Evolutionary conservation across 257 asterid species (phyloP), one percentile per base, ranked within the genome.

Genomic region (Solanum acaule): DNA sequence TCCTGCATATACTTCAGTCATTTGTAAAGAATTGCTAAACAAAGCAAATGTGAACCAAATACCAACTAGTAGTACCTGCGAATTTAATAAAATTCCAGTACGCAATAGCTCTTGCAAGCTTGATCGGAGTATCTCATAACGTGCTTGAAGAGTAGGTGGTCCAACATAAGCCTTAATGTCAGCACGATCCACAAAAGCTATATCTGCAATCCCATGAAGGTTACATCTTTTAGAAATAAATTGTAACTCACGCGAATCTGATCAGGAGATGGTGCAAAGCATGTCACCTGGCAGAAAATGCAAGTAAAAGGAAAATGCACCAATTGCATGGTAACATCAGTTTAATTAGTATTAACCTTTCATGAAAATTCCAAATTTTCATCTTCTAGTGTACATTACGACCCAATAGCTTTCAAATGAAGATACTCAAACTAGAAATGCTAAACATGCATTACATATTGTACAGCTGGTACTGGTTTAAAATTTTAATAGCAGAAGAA

Each of bases 131-230:
- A 97, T 97, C 92, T 97, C 99, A 88, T 95, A 95, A 73, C 99
- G 96, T 84, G 99, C 99, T 91, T 96, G 95, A 72, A 96, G 96
- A 33, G 99, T 94, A 89, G 99, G 99, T 85, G 99, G 99, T 31
- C 99, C 99, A 83, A 97, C 96, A 31, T 96, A 97, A 10, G 99
- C 99, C 93, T 96, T 97, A 86, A 97, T 96, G 91, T 97, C 99
- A 91, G 99, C 99, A 88, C 99, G 96, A 93, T 97, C 99, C 46
- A 97, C 98, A 87, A 97, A 97, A 75, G 99, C 99, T 79, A 97
- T 92, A 90, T 97, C 99, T 97, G 95, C 92, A 91, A 89, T 56
- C 86, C 25, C 85, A 79, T 87, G 92, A 85, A 90, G 70, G 44
- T 88, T 56, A 83, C 65, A 44, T 18, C 40, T 29, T 79, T 49